These are phyloP conservation scores for Termitomyces heimii DNA, from an alignment of 768 basidiomycete genomes.

Conservation along the genomic window DNA sequence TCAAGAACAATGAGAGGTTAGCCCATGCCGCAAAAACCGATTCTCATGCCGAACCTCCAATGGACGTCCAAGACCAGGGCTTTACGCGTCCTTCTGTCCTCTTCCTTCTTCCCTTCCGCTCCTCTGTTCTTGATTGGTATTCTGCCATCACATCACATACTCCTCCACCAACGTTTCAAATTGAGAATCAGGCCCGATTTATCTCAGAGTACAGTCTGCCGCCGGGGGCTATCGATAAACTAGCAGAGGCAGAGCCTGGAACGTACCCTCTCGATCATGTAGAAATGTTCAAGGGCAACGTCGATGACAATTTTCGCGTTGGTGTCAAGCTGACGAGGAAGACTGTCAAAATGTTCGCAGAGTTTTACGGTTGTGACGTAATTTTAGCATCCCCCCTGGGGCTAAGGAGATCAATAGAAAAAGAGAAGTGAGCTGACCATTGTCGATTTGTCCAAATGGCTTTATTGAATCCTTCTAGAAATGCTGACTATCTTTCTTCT, in stretches of 20 bases:
- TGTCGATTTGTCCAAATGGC: background rate
- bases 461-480: slow-evolving; percentile 33
- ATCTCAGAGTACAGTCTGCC: slow-evolving; percentile 79
- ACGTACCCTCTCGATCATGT: slow-evolving; percentile 86
- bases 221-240: slow-evolving; percentile 72
- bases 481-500: slow-evolving; percentile 86
- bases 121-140: slow-evolving; percentile 79
- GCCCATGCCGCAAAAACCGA: slow-evolving; percentile 58
- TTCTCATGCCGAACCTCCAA: slow-evolving; percentile 47
- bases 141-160: slow-evolving; percentile 74
- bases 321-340: slow-evolving; percentile 92
- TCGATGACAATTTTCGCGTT: slow-evolving; percentile 91
- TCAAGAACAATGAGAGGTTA: slow-evolving; percentile 95
- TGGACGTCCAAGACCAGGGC: slow-evolving; percentile 91
- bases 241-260: slow-evolving; percentile 65
- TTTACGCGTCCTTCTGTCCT: slow-evolving; percentile 96
- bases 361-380: slow-evolving; percentile 88
- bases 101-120: slow-evolving; percentile 89
- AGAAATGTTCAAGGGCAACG: slow-evolving; percentile 92
- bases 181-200: slow-evolving; percentile 87
- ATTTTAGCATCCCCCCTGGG: slow-evolving; percentile 94
- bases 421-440: slow-evolving; percentile 65
- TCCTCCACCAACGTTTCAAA: slow-evolving; percentile 65
- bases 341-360: slow-evolving; percentile 85
- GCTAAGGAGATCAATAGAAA: slow-evolving; percentile 86